phyloP scores from a whole-genome alignment of 768 basidiomycete species.

The Lactarius psammicola region DNA sequence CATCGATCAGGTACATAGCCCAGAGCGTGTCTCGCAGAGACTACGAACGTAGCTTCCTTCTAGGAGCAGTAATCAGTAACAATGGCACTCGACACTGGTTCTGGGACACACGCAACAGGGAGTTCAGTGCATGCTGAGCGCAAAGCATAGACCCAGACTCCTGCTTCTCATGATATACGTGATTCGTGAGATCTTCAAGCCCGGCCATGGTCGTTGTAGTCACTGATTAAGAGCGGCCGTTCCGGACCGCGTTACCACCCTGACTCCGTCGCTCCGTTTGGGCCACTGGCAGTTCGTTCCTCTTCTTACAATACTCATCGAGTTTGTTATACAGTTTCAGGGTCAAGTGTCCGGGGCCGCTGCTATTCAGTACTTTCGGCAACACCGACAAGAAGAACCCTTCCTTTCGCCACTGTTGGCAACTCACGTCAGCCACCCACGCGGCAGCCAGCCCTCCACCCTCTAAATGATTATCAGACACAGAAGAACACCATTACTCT shows the following conservation, averaged over 20 bases:
- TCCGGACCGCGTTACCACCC: constrained; percentile 16
- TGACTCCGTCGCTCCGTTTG: background rate
- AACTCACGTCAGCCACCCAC: constrained; percentile 17
- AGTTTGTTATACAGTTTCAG: background rate
- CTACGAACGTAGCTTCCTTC: constrained; percentile 51
- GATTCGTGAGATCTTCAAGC: constrained; percentile 49
- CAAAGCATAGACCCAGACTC: constrained; percentile 79
- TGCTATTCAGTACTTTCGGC: background rate
- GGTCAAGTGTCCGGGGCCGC: constrained; percentile 13
- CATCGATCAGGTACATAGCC: constrained; percentile 25
- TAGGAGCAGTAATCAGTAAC: constrained; percentile 29
- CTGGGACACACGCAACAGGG: constrained; percentile 64
- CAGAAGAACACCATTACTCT: constrained; percentile 8
- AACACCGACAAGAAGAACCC: background rate
- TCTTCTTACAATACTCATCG: background rate
- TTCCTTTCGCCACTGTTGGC: constrained; percentile 3
- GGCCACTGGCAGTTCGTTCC: background rate
- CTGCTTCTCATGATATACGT: constrained; percentile 80
- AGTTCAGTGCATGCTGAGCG: constrained; percentile 84
- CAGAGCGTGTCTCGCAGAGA: constrained; percentile 2
- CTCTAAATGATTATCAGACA: constrained; percentile 18
- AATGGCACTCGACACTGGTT: constrained; percentile 13
- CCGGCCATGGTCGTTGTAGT: constrained; percentile 47
- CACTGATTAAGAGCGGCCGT: constrained; percentile 6
- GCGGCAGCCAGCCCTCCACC: constrained; percentile 3